A percentile compares a stretch with the other conserved stretches of the same genome.
Evolutionary conservation across 768 basidiomycete genomes (phyloP).

Genomic region (Lyophyllum semitale): DNA sequence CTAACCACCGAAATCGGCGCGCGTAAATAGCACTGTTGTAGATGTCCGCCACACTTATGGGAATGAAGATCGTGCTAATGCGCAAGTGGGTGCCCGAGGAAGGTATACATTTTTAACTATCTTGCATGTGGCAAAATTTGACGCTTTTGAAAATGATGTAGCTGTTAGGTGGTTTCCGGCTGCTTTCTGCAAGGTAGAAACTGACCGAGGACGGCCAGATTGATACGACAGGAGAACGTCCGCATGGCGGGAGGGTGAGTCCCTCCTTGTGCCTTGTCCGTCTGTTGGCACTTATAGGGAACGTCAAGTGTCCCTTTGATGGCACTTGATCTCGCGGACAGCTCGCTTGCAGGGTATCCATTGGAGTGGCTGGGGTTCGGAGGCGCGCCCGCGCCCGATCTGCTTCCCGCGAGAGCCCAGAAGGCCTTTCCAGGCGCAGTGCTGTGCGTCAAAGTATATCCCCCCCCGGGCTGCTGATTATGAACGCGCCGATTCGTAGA

Average conservation of each 20-base stretch:
- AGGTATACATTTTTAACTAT: no score
- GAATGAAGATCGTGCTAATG: slow-evolving; percentile 49
- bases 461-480: no score
- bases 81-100: slow-evolving; percentile 51
- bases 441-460: slow-evolving; percentile 6
- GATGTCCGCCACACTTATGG: slow-evolving; percentile 43
- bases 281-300: not conserved
- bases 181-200: not conserved
- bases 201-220: slow-evolving; percentile 17
- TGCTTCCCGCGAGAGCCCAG: slow-evolving; percentile 33
- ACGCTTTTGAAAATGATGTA: not conserved
- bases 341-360: slow-evolving; percentile 32
- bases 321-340: slow-evolving; percentile 51
- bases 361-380: slow-evolving; percentile 44
- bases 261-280: not conserved
- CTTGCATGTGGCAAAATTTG: no score
- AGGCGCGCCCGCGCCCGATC: slow-evolving; percentile 39
- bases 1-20: no score
- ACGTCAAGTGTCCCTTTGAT: slow-evolving; percentile 54
- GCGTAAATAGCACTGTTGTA: no score
- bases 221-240: slow-evolving; percentile 48
- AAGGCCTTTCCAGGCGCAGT: slow-evolving; percentile 36
- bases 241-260: slow-evolving; percentile 45
- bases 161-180: not conserved
- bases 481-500: slow-evolving; percentile 23